Evolutionary conservation across 1,284 basidiomycete genomes (phyloP).

Genomic region (Heterobasidion annosum): DNA sequence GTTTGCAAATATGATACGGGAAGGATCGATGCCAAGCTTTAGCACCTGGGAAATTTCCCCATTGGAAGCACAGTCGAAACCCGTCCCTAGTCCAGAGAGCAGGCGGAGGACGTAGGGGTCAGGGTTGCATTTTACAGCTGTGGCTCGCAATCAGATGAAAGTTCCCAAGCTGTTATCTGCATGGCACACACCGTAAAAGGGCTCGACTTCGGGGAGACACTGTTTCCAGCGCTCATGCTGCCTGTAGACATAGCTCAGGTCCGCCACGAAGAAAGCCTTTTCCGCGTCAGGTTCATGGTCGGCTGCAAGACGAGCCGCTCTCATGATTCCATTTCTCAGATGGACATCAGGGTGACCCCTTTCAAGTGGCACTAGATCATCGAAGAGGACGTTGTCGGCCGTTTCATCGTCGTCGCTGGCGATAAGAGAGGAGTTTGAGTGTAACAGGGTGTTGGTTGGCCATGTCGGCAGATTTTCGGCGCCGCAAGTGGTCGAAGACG

Average conservation of each 20-base stretch:
- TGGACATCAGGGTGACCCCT: constrained; percentile 64
- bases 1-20: constrained; percentile 94
- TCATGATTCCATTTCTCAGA: constrained; percentile 64
- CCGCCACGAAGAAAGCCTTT: constrained; percentile 93
- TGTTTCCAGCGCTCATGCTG: constrained; percentile 84
- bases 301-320: constrained; percentile 41
- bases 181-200: constrained; percentile 74
- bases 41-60: constrained; percentile 88
- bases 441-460: constrained; percentile 23
- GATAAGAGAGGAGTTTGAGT: constrained; percentile 12
- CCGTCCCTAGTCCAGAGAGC: constrained; percentile 82
- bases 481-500: constrained; percentile 19
- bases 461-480: constrained; percentile 26
- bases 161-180: not conserved
- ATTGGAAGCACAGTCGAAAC: constrained; percentile 98
- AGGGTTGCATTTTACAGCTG: constrained; percentile 96
- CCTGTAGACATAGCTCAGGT: constrained; percentile 82
- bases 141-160: constrained; percentile 12
- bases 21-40: constrained; percentile 62
- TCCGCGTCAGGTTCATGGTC: constrained; percentile 68
- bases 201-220: constrained; percentile 79
- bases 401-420: constrained; percentile 16
- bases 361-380: constrained; percentile 55
- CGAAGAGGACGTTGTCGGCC: constrained; percentile 41
- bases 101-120: constrained; percentile 91